Percentiles rank a stretch among this genome's conserved stretches.
Evolutionary conservation across 805 yeast genomes (phyloP).

Genomic region (Candida qinlingensis): DNA sequence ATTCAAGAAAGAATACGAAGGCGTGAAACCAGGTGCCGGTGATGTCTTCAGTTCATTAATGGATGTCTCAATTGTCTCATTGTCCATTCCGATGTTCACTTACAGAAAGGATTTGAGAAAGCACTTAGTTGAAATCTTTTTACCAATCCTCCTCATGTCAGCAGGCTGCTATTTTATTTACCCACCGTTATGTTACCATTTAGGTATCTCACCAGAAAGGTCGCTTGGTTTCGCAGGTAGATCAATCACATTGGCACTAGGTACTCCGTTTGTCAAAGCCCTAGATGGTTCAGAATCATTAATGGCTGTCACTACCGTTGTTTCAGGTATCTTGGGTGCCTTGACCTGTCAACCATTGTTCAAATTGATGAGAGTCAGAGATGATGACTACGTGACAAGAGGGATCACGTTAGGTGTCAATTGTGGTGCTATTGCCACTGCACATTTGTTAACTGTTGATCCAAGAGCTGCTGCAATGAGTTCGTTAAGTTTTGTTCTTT

Average conservation of each 20-base stretch:
- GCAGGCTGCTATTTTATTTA: conserved; percentile 59
- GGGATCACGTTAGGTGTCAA: conserved; percentile 75
- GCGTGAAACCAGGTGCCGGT: conserved; percentile 73
- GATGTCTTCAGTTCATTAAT: conserved; percentile 64
- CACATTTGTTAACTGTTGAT: conserved; percentile 61
- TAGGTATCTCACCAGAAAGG: conserved; percentile 56
- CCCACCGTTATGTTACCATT: conserved; percentile 60
- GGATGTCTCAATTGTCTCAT: conserved; percentile 73
- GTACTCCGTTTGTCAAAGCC: conserved; percentile 66
- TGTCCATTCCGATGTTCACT: conserved; percentile 73
- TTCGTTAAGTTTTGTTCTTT: conserved; percentile 62
- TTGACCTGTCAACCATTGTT: conserved; percentile 50
- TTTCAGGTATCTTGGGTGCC: conserved; percentile 74
- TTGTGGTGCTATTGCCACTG: conserved; percentile 82
- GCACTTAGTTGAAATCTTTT: conserved; percentile 53
- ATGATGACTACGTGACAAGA: conserved; percentile 64
- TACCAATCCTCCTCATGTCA: conserved; percentile 53
- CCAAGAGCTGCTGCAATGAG: conserved; percentile 81
- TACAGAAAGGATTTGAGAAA: conserved; percentile 58
- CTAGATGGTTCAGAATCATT: conserved; percentile 64
- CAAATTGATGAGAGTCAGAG: conserved; percentile 41
- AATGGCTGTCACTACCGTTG: conserved; percentile 74
- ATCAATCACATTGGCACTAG: conserved; percentile 74
- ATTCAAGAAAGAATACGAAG: conserved; percentile 34
- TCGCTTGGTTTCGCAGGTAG: conserved; percentile 76